These are phyloP conservation scores for Psidium guajava DNA, from an alignment of 345 rosid species.

Conservation along the genomic window DNA sequence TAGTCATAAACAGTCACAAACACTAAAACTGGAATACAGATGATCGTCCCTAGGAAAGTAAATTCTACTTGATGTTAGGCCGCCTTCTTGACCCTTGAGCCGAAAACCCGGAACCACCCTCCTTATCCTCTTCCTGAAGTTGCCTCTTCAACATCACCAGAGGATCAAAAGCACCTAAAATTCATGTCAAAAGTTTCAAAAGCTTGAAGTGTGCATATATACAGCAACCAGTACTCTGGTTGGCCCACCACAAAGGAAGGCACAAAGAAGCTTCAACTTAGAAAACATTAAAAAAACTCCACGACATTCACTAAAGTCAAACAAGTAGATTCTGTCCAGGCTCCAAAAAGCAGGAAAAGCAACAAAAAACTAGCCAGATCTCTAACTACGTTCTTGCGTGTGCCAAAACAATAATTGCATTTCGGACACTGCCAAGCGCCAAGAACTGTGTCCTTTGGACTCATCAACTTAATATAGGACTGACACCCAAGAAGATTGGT, in stretches of 20 bases:
- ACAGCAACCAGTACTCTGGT: neutral
- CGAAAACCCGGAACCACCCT: neutral
- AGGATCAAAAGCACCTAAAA: neutral
- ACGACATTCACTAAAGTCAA: neutral
- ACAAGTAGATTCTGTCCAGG: neutral
- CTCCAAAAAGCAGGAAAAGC: neutral
- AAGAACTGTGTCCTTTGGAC: neutral
- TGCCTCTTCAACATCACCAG: constrained; percentile 2
- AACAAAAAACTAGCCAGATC: neutral
- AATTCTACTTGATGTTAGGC: constrained; percentile 5
- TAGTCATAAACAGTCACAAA: neutral
- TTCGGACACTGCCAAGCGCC: neutral
- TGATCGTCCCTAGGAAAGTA: neutral
- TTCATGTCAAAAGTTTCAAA: neutral
- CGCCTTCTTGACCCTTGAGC: constrained; percentile 1
- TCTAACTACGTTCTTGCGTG: neutral
- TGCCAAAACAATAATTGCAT: neutral
- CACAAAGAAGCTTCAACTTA: neutral
- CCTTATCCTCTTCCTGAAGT: neutral
- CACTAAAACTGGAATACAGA: neutral
- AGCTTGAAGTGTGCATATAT: neutral
- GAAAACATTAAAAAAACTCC: neutral
- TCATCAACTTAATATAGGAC: neutral
- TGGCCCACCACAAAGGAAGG: neutral
- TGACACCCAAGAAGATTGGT: neutral